Percentiles rank a stretch among this genome's conserved stretches.
These are phyloP conservation scores for Lasiodiplodia citricola DNA, from an alignment of 2,329 filamentous ascomycete species.

Conservation along the genomic window DNA sequence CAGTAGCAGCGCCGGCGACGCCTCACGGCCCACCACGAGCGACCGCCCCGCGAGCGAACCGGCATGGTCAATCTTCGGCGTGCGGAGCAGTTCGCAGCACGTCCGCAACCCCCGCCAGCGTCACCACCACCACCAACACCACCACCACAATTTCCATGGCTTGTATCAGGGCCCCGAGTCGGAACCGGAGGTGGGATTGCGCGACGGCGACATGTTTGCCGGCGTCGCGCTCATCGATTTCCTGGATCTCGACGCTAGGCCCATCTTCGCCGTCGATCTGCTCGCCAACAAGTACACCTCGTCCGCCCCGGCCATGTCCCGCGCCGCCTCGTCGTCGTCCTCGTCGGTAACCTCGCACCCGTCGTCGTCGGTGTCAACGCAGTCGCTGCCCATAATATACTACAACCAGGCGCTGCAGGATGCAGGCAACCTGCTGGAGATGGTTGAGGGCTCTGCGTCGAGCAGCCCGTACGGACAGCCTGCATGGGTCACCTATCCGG, in stretches of 20 bases:
- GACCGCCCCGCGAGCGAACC: conserved; percentile 12
- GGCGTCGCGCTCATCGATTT: conserved; percentile 20
- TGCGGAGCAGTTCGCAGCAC: background rate
- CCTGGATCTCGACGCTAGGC: conserved; percentile 17
- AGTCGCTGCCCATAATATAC: conserved; percentile 24
- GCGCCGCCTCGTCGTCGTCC: background rate
- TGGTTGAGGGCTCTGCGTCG: conserved; percentile 4
- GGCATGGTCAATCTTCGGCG: conserved; percentile 22
- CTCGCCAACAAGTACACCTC: background rate
- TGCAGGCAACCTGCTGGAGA: conserved; percentile 3
- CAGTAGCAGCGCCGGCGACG: background rate
- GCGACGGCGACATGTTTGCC: conserved; percentile 19
- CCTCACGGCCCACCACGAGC: conserved; percentile 1
- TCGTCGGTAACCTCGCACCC: background rate
- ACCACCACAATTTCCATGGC: background rate
- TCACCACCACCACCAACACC: background rate
- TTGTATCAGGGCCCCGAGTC: conserved; percentile 16
- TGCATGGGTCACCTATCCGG: conserved; percentile 23
- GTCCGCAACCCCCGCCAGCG: background rate
- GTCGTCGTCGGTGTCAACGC: background rate
- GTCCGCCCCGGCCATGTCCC: background rate
- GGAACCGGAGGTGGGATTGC: conserved; percentile 12
- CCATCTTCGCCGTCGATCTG: conserved; percentile 24
- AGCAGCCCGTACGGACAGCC: conserved; percentile 21
- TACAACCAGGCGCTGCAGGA: conserved; percentile 22